These are phyloP conservation scores for Cicer pinnatifidum DNA, from an alignment of 306 rosid genomes.

Conservation along the genomic window DNA sequence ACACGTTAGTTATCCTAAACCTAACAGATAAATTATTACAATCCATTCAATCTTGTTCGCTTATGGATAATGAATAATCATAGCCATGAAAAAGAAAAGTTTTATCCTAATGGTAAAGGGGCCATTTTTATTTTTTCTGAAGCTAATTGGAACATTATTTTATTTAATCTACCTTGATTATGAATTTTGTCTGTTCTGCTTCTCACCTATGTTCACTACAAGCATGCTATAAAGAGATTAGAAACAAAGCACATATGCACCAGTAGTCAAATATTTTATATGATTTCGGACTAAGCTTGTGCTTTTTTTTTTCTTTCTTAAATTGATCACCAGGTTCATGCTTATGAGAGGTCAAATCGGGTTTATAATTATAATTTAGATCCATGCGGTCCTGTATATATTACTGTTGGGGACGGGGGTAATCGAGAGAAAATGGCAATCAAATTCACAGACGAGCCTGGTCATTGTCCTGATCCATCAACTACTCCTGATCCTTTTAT, in stretches of 20 bases:
- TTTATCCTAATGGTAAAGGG: not conserved
- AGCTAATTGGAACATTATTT: conserved; percentile 25
- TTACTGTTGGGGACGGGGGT: conserved; percentile 84
- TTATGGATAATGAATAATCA: conserved; percentile 12
- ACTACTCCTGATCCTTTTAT: conserved; percentile 53
- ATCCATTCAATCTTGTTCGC: conserved; percentile 22
- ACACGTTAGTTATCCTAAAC: conserved; percentile 65
- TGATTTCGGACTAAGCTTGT: conserved; percentile 24
- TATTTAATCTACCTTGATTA: not conserved
- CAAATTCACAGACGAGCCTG: conserved; percentile 63
- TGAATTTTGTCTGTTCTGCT: conserved; percentile 31
- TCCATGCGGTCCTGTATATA: conserved; percentile 79
- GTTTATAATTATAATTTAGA: conserved; percentile 73
- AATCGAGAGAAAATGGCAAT: conserved; percentile 85
- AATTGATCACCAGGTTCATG: conserved; percentile 73
- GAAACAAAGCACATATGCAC: not conserved
- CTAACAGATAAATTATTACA: conserved; percentile 5
- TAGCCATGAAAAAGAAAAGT: conserved; percentile 25
- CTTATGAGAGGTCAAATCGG: conserved; percentile 87
- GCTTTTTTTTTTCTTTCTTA: conserved; percentile 13
- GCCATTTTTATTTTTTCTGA: not conserved
- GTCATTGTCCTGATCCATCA: conserved; percentile 66
- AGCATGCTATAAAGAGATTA: conserved; percentile 26
- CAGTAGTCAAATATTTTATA: conserved; percentile 16
- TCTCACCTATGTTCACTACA: conserved; percentile 26